Evolutionary conservation across 345 rosid species (phyloP).

Genomic region (Aquilaria yunnanensis): DNA sequence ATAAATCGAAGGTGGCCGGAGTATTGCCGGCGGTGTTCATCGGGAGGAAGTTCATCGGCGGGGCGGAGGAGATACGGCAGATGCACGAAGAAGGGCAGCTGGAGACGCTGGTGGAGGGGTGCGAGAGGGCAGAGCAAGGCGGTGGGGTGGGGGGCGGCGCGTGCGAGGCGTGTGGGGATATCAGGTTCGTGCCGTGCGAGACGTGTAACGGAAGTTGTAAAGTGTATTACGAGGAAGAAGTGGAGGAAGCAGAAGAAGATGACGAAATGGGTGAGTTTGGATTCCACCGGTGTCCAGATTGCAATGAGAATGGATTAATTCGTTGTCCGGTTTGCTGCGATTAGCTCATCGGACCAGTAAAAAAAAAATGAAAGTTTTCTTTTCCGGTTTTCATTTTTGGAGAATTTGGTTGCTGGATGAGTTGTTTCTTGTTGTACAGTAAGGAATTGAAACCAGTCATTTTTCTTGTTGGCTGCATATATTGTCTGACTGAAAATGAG

Average conservation of each 20-base stretch:
- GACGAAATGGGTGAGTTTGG: constrained; percentile 43
- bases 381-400: background rate
- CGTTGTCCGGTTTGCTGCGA: constrained; percentile 64
- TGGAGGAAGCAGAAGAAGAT: constrained; percentile 22
- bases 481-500: constrained; percentile 3
- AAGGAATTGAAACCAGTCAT: constrained; percentile 13
- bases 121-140: constrained; percentile 42
- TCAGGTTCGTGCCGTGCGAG: constrained; percentile 90
- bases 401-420: background rate
- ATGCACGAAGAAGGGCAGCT: constrained; percentile 83
- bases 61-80: constrained; percentile 68
- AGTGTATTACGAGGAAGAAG: constrained; percentile 45
- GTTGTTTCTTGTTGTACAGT: constrained; percentile 34
- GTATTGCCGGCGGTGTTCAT: constrained; percentile 68
- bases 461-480: constrained; percentile 14
- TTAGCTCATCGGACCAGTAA: background rate
- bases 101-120: constrained; percentile 49
- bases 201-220: constrained; percentile 94
- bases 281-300: constrained; percentile 81
- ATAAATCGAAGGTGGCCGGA: constrained; percentile 24
- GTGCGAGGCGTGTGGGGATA: constrained; percentile 87
- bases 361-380: background rate
- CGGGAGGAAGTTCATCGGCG: constrained; percentile 67
- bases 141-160: constrained; percentile 26
- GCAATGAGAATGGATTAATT: constrained; percentile 89